Evolutionary conservation across 2,329 filamentous ascomycete species (phyloP), one percentile per base, ranked within the genome.

Genomic region (Paraphaeosphaeria minitans): DNA sequence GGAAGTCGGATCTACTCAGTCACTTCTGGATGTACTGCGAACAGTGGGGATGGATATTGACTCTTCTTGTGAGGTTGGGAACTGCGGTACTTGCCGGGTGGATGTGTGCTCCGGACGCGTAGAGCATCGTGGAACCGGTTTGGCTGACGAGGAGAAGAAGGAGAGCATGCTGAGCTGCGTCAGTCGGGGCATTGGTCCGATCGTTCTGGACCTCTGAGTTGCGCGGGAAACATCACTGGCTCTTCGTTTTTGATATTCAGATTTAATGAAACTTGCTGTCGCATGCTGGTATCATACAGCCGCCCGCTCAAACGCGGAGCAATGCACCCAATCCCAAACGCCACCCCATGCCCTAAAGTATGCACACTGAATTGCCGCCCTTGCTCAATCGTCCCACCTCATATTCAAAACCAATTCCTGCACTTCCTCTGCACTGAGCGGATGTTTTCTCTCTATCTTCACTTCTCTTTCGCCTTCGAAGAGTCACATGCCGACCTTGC

Each of bases 81-180:
- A 79, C 48, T 82, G 79, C 56, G 79, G 78, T 9, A 78, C 77
- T 8, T 81, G 79, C 63, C 73, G 66, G 48, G 75, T 81, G 1
- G 72, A 72, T 33, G 67, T 80, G 22, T 76, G 74, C 57, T 56
- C 54, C 2, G 79, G 79, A 9, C 64, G 70, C 31, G 69, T 80
- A 13, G 72, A 75, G 42, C 78, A 81, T 66, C 71, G 73, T 33
- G 79, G 78, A 1, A 78, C 70, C 2, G 76, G 69, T 14, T 62
- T 80, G 51, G 46, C 67, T 39, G 73, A 76, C 1, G 66, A 73
- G 12, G 76, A 80, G 56, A 78, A 77, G 59, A 60, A 59, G 6
- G 56, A n/a, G 0, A 66, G 63, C 33, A 74, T 79, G 73, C 53
- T 77, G 58, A 73, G 67, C 57, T 79, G 77, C 65, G 77, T 79